A percentile compares a stretch with the other conserved stretches of the same genome.
Conservation (phyloP, 179 eudicot genomes). For the Patellifolia procumbens region DNA sequence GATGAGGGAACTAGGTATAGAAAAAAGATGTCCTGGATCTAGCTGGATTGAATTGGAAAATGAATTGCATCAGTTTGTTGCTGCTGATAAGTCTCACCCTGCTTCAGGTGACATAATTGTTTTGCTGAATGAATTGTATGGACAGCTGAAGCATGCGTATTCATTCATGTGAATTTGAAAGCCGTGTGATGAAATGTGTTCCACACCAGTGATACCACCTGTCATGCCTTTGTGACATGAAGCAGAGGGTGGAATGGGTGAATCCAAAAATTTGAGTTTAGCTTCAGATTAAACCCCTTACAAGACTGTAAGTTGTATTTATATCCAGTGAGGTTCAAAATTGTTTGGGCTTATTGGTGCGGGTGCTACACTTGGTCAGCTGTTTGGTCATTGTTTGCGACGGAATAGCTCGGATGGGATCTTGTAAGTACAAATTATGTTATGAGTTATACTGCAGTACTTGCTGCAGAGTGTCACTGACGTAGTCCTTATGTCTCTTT, state of each 20-base stretch:
- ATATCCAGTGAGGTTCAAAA: conserved; percentile 98
- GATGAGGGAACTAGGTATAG: conserved; percentile 56
- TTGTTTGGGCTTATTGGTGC: conserved; percentile 98
- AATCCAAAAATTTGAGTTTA: too few relatives aligned
- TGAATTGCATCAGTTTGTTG: conserved; percentile 64
- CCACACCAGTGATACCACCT: not conserved
- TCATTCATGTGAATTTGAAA: too few relatives aligned
- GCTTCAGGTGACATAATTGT: conserved; percentile 39
- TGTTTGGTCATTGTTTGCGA: conserved; percentile 85
- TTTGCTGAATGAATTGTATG: conserved; percentile 44
- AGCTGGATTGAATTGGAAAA: conserved; percentile 76
- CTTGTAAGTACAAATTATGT: conserved; percentile 65
- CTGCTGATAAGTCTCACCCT: conserved; percentile 60
- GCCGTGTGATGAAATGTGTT: not conserved
- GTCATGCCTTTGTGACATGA: not conserved
- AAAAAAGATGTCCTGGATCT: conserved; percentile 62
- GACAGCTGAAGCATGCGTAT: conserved; percentile 38
- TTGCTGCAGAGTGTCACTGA: conserved; percentile 10
- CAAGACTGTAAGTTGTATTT: conserved; percentile 39
- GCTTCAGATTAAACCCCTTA: too few relatives aligned
- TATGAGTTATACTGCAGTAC: not conserved
- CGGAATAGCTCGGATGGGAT: conserved; percentile 97
- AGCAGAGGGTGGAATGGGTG: not conserved
- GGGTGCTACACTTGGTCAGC: conserved; percentile 97
- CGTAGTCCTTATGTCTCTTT: conserved; percentile 10